Base-by-base conservation (phyloP, 805 yeast genomes). In the Teunomyces stri region DNA sequence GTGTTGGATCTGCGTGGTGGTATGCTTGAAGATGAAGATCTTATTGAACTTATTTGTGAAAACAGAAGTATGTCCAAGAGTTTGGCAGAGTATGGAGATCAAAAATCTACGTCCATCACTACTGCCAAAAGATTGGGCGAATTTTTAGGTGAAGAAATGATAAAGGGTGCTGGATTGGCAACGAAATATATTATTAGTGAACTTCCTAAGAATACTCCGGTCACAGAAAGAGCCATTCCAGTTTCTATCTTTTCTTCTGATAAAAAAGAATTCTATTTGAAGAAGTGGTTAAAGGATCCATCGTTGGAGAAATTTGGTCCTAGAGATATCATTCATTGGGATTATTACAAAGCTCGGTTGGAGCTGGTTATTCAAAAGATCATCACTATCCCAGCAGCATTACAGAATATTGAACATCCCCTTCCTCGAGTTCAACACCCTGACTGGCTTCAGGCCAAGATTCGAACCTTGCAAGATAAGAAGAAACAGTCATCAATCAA, bases 351-450 rank as follows among this genome's bases (percentile, higher is more conserved):
- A 52, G 97, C 89, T 58, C 81, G 99, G 58, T 75, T 94, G 30
- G 95, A 92, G 0, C 89, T 96, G 2, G 96, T 91, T 5, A 83
- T 95, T 37, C 97, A 91, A 64, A 94, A 95, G 67, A 89, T 94
- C 57, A 88, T 94, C 55, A 87, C 97, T 0, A 92, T 94, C 55
- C 99, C 99, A 2, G 99, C 99, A 4, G 98, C 97, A 5, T 72
- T 92, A 46, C 99, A 94, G 69, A 81, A 82, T 44, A 80, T 92
- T 13, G 68, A 74, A 11, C 95, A 94, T 59, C 99, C 99, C 0
- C 97, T 95, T 38, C 97, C 97, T 4, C 75, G 97, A 55, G 92
- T 95, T 5, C 80, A 80, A 3, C 97, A 92, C 59, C 99, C 99
- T 0, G 94, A 85, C 27, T 94, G 99, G 99, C 72, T 94, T 47